Evolutionary conservation across 2,329 filamentous ascomycete species (phyloP).

Genomic region (Colletotrichum liaoningense): DNA sequence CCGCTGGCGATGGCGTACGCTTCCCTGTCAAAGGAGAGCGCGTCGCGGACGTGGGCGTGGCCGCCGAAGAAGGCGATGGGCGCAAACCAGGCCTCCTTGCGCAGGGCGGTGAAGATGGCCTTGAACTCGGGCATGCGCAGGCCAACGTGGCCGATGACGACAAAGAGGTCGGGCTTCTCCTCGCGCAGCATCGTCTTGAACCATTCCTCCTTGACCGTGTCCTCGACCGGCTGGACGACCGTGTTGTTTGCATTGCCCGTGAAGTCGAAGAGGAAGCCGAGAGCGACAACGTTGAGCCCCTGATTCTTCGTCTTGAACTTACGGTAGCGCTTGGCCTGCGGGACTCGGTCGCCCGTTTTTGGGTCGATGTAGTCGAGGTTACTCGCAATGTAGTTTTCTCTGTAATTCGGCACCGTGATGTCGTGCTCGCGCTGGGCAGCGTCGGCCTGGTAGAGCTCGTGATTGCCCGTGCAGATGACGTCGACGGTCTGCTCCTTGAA

Average conservation of each 20-base stretch:
- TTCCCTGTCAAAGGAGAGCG: constrained; percentile 80
- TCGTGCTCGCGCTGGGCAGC: constrained; percentile 83
- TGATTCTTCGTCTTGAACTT: constrained; percentile 94
- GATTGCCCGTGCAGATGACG: constrained; percentile 88
- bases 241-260: constrained; percentile 92
- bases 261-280: constrained; percentile 97
- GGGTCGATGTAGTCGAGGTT: constrained; percentile 91
- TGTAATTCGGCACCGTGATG: constrained; percentile 85
- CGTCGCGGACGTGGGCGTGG: constrained; percentile 90
- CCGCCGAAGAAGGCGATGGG: constrained; percentile 95
- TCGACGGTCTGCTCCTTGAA: constrained; percentile 86
- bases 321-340: constrained; percentile 84
- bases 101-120: constrained; percentile 81
- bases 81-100: constrained; percentile 79
- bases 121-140: constrained; percentile 84
- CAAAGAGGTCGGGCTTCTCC: constrained; percentile 86
- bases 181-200: constrained; percentile 88
- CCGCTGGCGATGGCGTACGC: constrained; percentile 87
- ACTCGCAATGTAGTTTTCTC: constrained; percentile 84
- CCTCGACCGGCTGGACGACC: constrained; percentile 80
- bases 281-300: constrained; percentile 83
- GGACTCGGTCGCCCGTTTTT: constrained; percentile 75
- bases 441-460: constrained; percentile 89
- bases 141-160: constrained; percentile 88
- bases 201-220: constrained; percentile 87